A percentile compares a stretch with the other conserved stretches of the same genome.
These are phyloP conservation scores for Glycine latifolia DNA, from an alignment of 306 rosid species.

Conservation along the genomic window DNA sequence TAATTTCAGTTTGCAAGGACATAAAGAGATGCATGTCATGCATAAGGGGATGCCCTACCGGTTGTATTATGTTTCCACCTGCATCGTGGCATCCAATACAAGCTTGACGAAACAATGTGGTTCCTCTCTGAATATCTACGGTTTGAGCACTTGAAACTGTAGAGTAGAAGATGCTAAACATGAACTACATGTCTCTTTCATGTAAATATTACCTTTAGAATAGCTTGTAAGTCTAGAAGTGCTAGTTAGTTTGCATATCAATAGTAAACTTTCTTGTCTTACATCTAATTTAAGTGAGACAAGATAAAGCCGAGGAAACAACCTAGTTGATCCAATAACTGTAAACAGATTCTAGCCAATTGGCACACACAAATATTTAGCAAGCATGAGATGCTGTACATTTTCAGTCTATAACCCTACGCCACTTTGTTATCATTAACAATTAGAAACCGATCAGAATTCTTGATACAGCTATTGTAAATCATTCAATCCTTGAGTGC, in stretches of 20 bases:
- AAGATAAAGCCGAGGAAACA: not conserved
- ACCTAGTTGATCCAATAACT: not conserved
- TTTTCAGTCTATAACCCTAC: not conserved
- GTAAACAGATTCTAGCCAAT: conserved; percentile 13
- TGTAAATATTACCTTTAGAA: conserved; percentile 22
- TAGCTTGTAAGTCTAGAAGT: not conserved
- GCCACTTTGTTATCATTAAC: not conserved
- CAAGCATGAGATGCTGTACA: not conserved
- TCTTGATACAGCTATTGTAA: not conserved
- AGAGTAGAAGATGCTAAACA: conserved; percentile 15
- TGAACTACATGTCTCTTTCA: conserved; percentile 7
- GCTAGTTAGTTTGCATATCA: not conserved
- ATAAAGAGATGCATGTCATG: not conserved
- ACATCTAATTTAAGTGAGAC: not conserved
- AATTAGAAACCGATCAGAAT: conserved; percentile 7
- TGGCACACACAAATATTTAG: not conserved
- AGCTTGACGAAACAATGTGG: conserved; percentile 66
- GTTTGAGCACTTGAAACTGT: conserved; percentile 73
- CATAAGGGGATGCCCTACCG: conserved; percentile 58
- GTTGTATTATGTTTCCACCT: conserved; percentile 94
- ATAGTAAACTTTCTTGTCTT: not conserved
- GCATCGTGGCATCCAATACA: conserved; percentile 94
- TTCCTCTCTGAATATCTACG: conserved; percentile 77
- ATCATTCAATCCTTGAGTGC: not conserved
- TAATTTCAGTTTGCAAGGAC: conserved; percentile 4